Conservation (phyloP, 1,284 basidiomycete species). For the Phellopilus nigrolimitatus region DNA sequence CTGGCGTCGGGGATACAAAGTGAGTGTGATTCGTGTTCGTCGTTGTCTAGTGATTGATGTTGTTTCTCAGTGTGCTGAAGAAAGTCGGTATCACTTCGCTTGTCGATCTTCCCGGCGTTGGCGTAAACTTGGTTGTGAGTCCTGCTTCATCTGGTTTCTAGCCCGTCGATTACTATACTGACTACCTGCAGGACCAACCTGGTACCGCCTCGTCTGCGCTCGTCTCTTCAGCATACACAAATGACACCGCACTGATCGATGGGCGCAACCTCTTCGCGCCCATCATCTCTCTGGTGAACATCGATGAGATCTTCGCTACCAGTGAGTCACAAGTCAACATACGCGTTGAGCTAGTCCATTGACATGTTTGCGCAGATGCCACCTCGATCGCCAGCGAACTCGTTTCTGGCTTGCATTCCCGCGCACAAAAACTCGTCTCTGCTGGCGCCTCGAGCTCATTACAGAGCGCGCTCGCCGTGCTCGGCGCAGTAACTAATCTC, state of each 20-base stretch:
- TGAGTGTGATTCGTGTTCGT: conserved; percentile 4
- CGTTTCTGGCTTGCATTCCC: neutral
- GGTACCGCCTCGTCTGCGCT: conserved; percentile 24
- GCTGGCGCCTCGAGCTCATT: conserved; percentile 8
- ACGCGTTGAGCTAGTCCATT: too few relatives aligned
- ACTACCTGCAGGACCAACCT: conserved; percentile 19
- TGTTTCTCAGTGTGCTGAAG: conserved; percentile 16
- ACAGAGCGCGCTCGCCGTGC: conserved; percentile 5
- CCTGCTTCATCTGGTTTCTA: neutral
- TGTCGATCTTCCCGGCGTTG: conserved; percentile 28
- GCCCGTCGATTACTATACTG: conserved; percentile 1
- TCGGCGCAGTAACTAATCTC: conserved; percentile 10
- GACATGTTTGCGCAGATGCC: neutral
- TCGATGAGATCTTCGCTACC: conserved; percentile 26
- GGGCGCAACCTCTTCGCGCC: conserved; percentile 25
- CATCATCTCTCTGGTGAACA: conserved; percentile 27
- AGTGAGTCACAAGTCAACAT: conserved; percentile 10
- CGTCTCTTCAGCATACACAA: conserved; percentile 15
- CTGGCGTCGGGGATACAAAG: conserved; percentile 25
- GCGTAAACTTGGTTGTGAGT: conserved; percentile 24
- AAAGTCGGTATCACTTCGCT: conserved; percentile 22
- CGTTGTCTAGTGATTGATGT: neutral
- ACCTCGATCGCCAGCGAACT: neutral
- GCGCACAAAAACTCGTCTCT: conserved; percentile 1
- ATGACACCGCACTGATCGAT: conserved; percentile 20